Evolutionary conservation across 2,329 filamentous ascomycete species (phyloP), one percentile per base, ranked within the genome.

Genomic region (Colletotrichum karsti): DNA sequence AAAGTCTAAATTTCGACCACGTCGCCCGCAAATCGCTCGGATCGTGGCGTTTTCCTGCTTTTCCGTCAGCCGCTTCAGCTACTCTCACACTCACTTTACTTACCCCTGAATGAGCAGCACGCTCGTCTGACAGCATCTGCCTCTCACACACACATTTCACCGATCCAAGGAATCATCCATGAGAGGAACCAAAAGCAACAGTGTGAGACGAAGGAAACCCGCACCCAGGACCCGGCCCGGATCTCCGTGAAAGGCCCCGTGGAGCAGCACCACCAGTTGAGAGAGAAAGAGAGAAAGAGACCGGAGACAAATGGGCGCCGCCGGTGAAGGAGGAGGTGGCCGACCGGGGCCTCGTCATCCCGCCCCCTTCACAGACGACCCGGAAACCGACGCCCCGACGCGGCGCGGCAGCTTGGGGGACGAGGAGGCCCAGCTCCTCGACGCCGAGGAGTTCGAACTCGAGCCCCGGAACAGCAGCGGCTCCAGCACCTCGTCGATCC

Each of bases 351-450:
- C 50, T 37, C 59, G 28, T n/a, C 44, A 41, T 44, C 22, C 33
- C 26, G 57, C 30, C 18, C 64, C 64, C 7, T 67, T 67, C 64
- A 67, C 41, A 15, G 64, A 67, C 64, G 61, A 60, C 33, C 57
- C 57, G 4, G 42, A 20, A 24, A 54, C 30, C 57, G 63, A 55
- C 24, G 53, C 53, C 30, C 53, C 18, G 41, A 33, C 61, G 46
- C 59, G 42, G 13, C 33, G 22, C 35, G 42, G 51, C 12, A 61
- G 56, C 39, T n/a, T 46, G 8, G n/a, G n/a, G n/a, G 64, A 67
- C 37, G 64, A 67, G 20, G 64, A 63, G 44, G 64, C 64, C 18
- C 28, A 53, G 64, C 44, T 60, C 1, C 24, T 51, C 9, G 56
- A 30, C 54, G 54, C 37, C 57, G 64, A 67, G 28, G 53, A 51